Evolutionary conservation across 2,329 filamentous ascomycete species (phyloP), one percentile per base, ranked within the genome.

Genomic region (Lasiodiplodia sp.): DNA sequence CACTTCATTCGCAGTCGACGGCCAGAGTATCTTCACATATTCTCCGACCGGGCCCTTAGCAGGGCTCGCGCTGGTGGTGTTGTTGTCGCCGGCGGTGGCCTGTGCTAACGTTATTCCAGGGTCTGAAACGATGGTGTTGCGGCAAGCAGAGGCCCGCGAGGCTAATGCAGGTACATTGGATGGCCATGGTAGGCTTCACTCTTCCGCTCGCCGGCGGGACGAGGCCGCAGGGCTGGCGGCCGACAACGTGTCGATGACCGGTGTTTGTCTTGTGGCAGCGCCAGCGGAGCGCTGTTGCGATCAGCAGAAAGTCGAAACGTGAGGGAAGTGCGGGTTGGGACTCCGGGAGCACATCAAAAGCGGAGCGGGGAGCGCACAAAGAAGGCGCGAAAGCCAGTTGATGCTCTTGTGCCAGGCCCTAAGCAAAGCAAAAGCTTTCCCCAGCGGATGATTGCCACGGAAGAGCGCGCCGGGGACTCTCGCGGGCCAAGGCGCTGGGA

Each of bases 61-160:
- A 37, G 16, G 28, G 37, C 56, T 21, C 56, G 37, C 57, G 16
- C 40, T 34, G 40, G 40, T 49, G 58, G 28, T 62, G 40, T 8
- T 49, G 40, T 16, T 14, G 40, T 25, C n/a, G 11, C 10, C 47
- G 40, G 23, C 47, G 25, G 53, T 37, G 28, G 58, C 12, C 16
- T 14, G 38, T 34, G 11, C 40, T 40, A 40, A 37, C 40, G 16
- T 34, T 10, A 21, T 8, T 51, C 58, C 58, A 62, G 58, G 58
- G 40, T 44, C 58, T 62, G 58, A 62, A 62, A 62, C 58, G 58
- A 34, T 62, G 58, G 58, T 62, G 58, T 23, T 62, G 58, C 57
- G 58, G 58, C 58, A 25, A 51, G 25, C 40, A 25, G 57, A 28
- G 37, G 40, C 38, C 28, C 21, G 57, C 7, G 38, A 47, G 58